Base-by-base conservation (phyloP, 495 filamentous ascomycete genomes). In the Rhypophila decipiens region DNA sequence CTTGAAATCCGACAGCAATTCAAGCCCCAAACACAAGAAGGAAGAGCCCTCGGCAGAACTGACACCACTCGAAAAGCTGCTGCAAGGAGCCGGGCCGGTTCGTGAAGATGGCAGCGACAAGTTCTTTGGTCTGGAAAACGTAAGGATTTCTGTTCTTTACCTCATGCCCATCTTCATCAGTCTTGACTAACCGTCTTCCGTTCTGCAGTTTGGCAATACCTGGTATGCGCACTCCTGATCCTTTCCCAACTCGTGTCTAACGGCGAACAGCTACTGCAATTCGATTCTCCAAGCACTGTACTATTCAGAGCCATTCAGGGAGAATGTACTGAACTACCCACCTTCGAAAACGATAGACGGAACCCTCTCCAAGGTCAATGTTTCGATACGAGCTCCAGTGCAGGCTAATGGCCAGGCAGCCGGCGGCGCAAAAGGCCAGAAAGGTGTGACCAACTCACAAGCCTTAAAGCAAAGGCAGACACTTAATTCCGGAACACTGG, bases 61-160 rank as follows among this genome's bases (percentile, higher is more conserved):
- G 45, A 91, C 86, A 4, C 86, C 90, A 11, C 64, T 96, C 17
- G 87, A 95, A 69, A 93, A 85, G 72, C 78, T 88, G 65, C 67
- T 96, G 24, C 75, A 78, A 51, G 86, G 90, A 63, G 79, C 88
- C 42, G 88, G 89, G 11, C 75, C 89, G 1, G 68, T 91, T 48
- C 79, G 89, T 49, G 70, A 71, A 31, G 90, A 98, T 72, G 93
- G 94, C 18, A 96, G 86, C 65, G 93, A 98, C 68, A 96, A 96
- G 73, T 97, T 95, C 69, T 97, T 91, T 72, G 93, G 94, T 2
- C 83, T 97, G 74, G 93, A 97, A 68, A 98, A 98, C 72, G 90
- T 96, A 74, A 75, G 87, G 67, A 12, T 15, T 10, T 21, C 18
- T 23, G 3, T 15, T 5, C 0, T 8, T 4, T 13, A 13, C 23